Evolutionary conservation across 805 yeast species (phyloP), one percentile per base, ranked within the genome.

Genomic region (Wickerhamiella hasegawae): DNA sequence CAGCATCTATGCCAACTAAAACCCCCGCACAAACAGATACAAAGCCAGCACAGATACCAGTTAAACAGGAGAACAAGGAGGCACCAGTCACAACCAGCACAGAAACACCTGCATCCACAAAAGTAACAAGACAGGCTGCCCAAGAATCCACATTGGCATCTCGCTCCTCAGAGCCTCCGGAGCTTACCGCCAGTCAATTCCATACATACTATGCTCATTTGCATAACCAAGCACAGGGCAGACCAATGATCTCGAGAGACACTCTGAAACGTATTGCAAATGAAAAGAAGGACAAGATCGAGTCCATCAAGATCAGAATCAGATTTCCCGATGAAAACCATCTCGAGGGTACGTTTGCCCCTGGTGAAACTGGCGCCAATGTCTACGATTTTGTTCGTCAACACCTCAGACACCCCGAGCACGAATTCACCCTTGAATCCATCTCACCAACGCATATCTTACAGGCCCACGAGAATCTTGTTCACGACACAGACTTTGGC

Each of bases 321-420:
- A 60, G 67, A 35, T 68, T 76, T 39, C 80, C 81, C 1, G 79
- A 76, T 49, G 62, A 64, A 36, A 59, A 64, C 3, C 58, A 57
- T 17, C 47, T 75, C 1, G 73, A 75, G 43, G 57, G 69, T 14
- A 60, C 55, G n/a, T 66, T 76, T 42, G 47, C 48, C 9, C 62
- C 71, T 5, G 44, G 46, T 1, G 71, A 71, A 33, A 62, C 68
- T 1, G 54, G 64, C 4, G 48, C 51, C 17, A 51, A 47, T 8
- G 47, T 65, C 5, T 48, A 55, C 33, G 42, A 46, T 5, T 51
- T 52, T 31, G 62, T 62, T 19, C 39, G 41, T n/a, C 35, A 44
- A 2, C 37, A 42, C 17, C 28, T 68, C 5, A 37, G 50, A 3
- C 46, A 55, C 18, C 54, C 55, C 4, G 34, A 42, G 17, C 36